phyloP scores from a whole-genome alignment of 148 eudicot genomes.

The Camellia sinensis region DNA sequence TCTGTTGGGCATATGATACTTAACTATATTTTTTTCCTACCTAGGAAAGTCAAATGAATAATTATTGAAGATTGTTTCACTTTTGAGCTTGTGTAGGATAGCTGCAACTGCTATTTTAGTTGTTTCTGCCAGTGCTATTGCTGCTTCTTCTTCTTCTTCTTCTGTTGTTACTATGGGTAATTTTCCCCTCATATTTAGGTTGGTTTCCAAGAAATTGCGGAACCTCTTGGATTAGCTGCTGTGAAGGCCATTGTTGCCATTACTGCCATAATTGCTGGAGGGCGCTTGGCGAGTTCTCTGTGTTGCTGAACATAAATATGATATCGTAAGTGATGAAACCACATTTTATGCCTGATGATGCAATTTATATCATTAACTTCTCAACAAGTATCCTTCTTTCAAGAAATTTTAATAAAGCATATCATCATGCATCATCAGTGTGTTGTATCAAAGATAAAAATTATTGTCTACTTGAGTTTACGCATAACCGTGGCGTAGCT shows the following conservation, averaged over 20 bases:
- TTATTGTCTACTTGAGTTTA: not conserved
- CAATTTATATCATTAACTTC: not conserved
- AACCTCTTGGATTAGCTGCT: constrained; percentile 97
- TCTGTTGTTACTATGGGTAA: constrained; percentile 4
- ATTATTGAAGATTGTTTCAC: not conserved
- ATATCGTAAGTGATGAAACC: constrained; percentile 10
- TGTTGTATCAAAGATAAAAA: not conserved
- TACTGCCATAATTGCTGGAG: constrained; percentile 94
- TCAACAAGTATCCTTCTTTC: not conserved
- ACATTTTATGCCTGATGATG: constrained; percentile 1
- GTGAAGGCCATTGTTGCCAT: constrained; percentile 97
- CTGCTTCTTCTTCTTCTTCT: constrained; percentile 6
- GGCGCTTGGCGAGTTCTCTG: constrained; percentile 75
- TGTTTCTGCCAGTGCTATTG: constrained; percentile 10
- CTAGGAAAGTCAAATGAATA: too few species aligned
- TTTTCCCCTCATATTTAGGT: constrained; percentile 42
- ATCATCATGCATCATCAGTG: not conserved
- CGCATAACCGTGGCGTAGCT: too few species aligned
- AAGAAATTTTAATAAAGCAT: not conserved
- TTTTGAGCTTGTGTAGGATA: too few species aligned
- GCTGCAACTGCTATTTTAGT: not conserved
- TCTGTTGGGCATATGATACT: not conserved
- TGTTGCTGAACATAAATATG: not conserved
- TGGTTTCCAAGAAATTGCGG: constrained; percentile 97
- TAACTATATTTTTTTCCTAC: too few species aligned